Base-by-base conservation (phyloP, 2,329 filamentous ascomycete genomes). In the Cytospora paraplurivora region DNA sequence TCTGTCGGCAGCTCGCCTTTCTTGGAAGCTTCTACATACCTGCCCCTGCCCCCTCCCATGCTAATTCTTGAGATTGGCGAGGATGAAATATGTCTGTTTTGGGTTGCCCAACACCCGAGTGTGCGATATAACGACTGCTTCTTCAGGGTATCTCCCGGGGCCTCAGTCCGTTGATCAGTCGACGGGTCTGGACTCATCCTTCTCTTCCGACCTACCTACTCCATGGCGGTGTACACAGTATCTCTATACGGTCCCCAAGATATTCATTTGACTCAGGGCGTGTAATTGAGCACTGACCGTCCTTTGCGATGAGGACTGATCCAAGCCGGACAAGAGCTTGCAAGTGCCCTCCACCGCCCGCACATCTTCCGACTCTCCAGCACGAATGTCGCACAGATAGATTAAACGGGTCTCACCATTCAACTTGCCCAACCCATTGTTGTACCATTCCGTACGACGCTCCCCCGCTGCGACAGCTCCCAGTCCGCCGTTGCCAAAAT, bases 371-470 rank as follows among this genome's bases (percentile, higher is more conserved):
- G 57, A 63, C 56, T 33, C 37, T 34, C 57, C 21, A 57, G 44
- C n/a, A 47, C 51, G 38, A 32, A 34, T 37, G 61, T 61, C 56
- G 34, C 12, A 63, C 61, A 54, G 27, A 13, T 61, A 63, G 38
- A 63, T 63, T 61, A 66, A 27, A 63, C 56, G 56, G 53, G 64
- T 60, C 52, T 57, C 61, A 66, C 61, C 35, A 63, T 41, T 44
- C 53, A 63, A 63, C 56, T 61, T 47, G 56, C 61, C 57, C 64
- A 63, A 61, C 61, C 64, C 61, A 63, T 21, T 57, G 56, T 63
- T 53, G 56, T 34, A 52, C 59, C 33, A 27, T 41, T 13, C 53
- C 49, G 64, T 63, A 62, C 37, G 32, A 60, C 41, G n/a, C 32
- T 27, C 13, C 44, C 34, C 8, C 32, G 17, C 17, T 10, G 33